These are phyloP conservation scores for Globisporangium emineosum DNA, from an alignment of 352 stramenopile species.

Conservation along the genomic window DNA sequence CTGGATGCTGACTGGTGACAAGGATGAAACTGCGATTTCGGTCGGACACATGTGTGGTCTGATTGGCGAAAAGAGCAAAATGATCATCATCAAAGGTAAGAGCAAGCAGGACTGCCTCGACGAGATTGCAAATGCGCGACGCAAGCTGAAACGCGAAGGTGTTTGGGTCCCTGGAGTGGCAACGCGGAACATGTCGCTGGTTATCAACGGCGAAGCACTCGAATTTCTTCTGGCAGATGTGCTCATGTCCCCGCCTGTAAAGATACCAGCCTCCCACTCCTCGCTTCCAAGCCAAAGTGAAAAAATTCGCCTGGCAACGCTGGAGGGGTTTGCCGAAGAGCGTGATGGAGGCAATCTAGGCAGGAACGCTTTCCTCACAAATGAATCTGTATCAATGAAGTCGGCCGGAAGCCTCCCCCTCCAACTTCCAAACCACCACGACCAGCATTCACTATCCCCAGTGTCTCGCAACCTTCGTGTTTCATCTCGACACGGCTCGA, in stretches of 20 bases:
- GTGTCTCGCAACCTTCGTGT: slow-evolving; percentile 17
- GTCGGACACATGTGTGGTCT: slow-evolving; percentile 97
- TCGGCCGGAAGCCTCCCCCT: slow-evolving; percentile 41
- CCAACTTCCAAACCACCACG: slow-evolving; percentile 18
- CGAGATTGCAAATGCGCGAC: slow-evolving; percentile 68
- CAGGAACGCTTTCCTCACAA: slow-evolving; percentile 20
- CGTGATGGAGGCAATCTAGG: slow-evolving; percentile 10
- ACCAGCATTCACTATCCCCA: slow-evolving; percentile 8
- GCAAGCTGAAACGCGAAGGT: slow-evolving; percentile 75
- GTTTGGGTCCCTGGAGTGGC: slow-evolving; percentile 75
- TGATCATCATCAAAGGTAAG: slow-evolving; percentile 83
- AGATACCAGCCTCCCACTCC: neutral
- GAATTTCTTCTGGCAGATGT: slow-evolving; percentile 64
- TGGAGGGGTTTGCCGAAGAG: slow-evolving; percentile 30
- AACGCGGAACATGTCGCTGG: slow-evolving; percentile 69
- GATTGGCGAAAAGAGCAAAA: slow-evolving; percentile 70
- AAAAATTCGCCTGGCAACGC: slow-evolving; percentile 8
- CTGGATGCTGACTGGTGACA: slow-evolving; percentile 99
- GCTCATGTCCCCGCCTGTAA: slow-evolving; percentile 13
- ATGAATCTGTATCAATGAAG: slow-evolving; percentile 48
- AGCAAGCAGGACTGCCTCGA: slow-evolving; percentile 76
- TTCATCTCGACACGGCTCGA: slow-evolving; percentile 36
- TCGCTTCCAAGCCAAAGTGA: slow-evolving; percentile 15
- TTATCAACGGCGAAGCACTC: slow-evolving; percentile 81
- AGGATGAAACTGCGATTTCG: slow-evolving; percentile 98